Percentiles rank a stretch among this genome's conserved stretches.
These are phyloP conservation scores for Metschnikowia gelsemii DNA, from an alignment of 805 yeast genomes.

Conservation along the genomic window DNA sequence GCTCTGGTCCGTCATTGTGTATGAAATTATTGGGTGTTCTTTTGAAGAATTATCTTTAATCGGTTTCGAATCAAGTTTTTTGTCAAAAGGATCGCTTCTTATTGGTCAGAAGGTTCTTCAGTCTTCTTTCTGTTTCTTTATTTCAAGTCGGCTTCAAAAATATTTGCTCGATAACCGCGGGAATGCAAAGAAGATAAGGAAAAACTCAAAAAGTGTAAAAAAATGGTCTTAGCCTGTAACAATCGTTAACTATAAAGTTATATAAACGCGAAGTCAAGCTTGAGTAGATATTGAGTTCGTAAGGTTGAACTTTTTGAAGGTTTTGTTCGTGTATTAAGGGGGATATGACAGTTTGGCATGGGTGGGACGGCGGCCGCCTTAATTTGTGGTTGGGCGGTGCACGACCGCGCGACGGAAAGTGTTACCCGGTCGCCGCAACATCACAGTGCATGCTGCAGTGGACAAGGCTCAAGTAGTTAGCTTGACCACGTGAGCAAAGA, in stretches of 20 bases:
- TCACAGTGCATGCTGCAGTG: no score
- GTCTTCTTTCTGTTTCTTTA: neutral
- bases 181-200: neutral
- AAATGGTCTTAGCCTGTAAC: no score
- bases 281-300: no score
- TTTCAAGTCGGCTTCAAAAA: constrained; percentile 5
- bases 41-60: neutral
- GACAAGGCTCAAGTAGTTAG: no score
- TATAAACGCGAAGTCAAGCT: no score
- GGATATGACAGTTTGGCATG: no score
- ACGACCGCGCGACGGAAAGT: neutral
- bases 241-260: no score
- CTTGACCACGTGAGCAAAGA: no score
- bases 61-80: neutral
- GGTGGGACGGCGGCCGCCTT: no score
- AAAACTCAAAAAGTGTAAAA: neutral
- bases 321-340: no score
- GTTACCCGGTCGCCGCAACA: constrained; percentile 1
- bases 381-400: neutral
- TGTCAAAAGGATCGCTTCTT: neutral
- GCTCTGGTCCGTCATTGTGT: constrained; percentile 20
- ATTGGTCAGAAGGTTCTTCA: neutral
- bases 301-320: no score
- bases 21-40: neutral
- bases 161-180: neutral